Base-by-base conservation (phyloP, 371 early-diverging fungal species). In the Mycotypha africana region DNA sequence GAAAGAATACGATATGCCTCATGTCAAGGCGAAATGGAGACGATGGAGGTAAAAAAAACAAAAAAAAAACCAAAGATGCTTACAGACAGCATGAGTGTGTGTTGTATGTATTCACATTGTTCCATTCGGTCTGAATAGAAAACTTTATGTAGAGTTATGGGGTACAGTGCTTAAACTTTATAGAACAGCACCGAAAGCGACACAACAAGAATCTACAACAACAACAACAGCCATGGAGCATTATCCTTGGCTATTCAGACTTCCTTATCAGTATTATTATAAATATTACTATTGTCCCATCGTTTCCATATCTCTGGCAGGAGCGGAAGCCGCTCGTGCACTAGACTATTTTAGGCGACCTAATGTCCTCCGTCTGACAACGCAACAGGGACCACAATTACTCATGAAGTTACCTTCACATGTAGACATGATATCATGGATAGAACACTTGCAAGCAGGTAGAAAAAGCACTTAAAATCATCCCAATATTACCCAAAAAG, bases 401-500 rank as follows among this genome's bases (percentile, higher is more conserved):
- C 38, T 73, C 33, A 39, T 73, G 15, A 62, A 65, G 22, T 30
- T 65, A 28, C 38, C 57, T 25, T 49, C 66, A 19, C 56, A 59
- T 50, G 49, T 62, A 15, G 70, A 73, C 16, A 68, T 73, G 62
- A 53, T 67, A 45, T 65, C 67, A 42, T 73, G 74, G 74, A 40
- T 73, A 11, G 74, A 73, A 45, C 70, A 69, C 46, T 48, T 73
- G 8, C 74, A 73, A 67, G 64, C 74, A 42, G 70, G 70, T 70
- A 53, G n/a, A 46, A 32, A 42, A 45, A 42, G n/a, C n/a, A n/a
- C n/a, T n/a, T n/a, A n/a, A n/a, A n/a, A n/a, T n/a, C n/a, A n/a
- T n/a, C n/a, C n/a, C n/a, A n/a, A n/a, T n/a, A n/a, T n/a, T n/a
- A n/a, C n/a, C n/a, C n/a, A n/a, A n/a, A n/a, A n/a, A n/a, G n/a